Evolutionary conservation across 1,284 basidiomycete species (phyloP), one percentile per base, ranked within the genome.

Genomic region (Sporisorium scitamineum): DNA sequence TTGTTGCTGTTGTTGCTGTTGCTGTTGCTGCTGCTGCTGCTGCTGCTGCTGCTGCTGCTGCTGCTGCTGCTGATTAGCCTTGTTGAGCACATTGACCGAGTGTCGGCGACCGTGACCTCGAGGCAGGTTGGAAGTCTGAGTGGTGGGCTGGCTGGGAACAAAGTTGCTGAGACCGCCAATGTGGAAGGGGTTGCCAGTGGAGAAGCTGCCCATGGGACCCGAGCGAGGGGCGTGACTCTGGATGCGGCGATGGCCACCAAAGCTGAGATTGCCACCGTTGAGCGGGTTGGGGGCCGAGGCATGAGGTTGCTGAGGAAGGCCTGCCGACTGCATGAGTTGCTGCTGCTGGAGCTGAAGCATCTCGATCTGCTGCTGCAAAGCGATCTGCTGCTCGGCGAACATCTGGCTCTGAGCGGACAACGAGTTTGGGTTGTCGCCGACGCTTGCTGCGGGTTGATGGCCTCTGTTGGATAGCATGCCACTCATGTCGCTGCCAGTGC

Each of bases 51-150:
- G 61, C 34, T 70, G 74, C 22, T 58, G 59, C 24, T 54, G 64
- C 48, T 70, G 75, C 55, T 73, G 74, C 27, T 67, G 70, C 64
- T 75, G 70, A n/a, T 72, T 84, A 39, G 84, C 70, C 71, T 86
- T 86, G 82, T 85, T 86, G 76, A 85, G 81, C 44, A 96, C 93
- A 80, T 96, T 97, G 74, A 97, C 93, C 79, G 94, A 96, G 87
- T 97, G 95, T 72, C 96, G 90, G 61, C 96, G 90, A 52, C 93
- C 92, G 85, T 99, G 96, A 29, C 93, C 93, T 72, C 92, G 90
- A 8, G 85, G 84, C 16, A 79, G 66, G 20, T 48, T 70, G 26
- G 69, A 20, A 41, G 53, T 9, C 37, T 54, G 64, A 13, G 59
- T 18, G 37, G 63, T 52, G 32, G 69, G 54, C 59, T 66, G 69